A percentile compares a stretch with the other conserved stretches of the same genome.
Conservation (phyloP, 2,329 filamentous ascomycete genomes). For the Cryphonectria carpinicola region DNA sequence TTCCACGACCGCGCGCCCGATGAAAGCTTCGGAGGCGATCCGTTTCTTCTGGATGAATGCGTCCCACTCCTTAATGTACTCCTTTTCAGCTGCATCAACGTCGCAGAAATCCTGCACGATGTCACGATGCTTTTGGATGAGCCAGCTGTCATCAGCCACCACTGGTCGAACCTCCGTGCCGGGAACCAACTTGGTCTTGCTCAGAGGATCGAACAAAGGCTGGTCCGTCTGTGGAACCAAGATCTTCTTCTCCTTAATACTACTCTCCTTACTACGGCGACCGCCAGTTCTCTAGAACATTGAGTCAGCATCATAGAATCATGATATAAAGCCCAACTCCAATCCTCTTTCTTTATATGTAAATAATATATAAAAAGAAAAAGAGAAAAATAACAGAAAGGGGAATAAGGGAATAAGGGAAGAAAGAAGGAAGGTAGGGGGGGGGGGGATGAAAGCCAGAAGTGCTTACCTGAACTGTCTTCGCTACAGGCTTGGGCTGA, state of each 20-base stretch:
- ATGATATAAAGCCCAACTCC: background rate
- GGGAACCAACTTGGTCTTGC: slow-evolving; percentile 55
- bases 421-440: too few relatives aligned
- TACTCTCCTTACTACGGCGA: slow-evolving; percentile 17
- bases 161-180: slow-evolving; percentile 52
- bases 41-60: slow-evolving; percentile 56
- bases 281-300: slow-evolving; percentile 15
- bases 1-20: slow-evolving; percentile 55
- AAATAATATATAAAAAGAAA: too few relatives aligned
- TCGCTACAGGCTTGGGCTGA: slow-evolving; percentile 17
- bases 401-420: too few relatives aligned
- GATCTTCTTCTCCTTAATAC: slow-evolving; percentile 38
- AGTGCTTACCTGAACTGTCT: slow-evolving; percentile 18
- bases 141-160: slow-evolving; percentile 55
- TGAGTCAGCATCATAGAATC: slow-evolving; percentile 11
- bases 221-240: slow-evolving; percentile 55
- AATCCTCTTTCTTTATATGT: too few relatives aligned
- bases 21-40: slow-evolving; percentile 55
- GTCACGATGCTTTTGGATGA: slow-evolving; percentile 63
- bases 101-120: slow-evolving; percentile 62
- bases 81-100: slow-evolving; percentile 57
- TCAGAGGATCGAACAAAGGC: slow-evolving; percentile 61
- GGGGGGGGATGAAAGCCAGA: background rate
- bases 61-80: slow-evolving; percentile 64
- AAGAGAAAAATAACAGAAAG: too few relatives aligned